phyloP scores from a whole-genome alignment of 2,329 filamentous ascomycete species.

The Pyricularia sp. region DNA sequence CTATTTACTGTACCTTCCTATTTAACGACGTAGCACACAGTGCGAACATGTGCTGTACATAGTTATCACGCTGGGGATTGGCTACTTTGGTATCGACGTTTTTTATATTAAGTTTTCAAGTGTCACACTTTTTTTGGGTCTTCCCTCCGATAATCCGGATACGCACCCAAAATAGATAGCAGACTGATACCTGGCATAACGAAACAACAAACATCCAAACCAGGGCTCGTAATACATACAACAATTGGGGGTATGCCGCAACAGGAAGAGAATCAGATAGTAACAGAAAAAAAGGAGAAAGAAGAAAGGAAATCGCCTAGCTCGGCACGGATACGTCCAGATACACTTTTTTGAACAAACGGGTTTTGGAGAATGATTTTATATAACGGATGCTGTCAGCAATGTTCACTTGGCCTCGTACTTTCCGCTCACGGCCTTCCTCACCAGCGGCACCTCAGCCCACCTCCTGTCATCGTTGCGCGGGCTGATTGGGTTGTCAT shows the following conservation, averaged over 20 bases:
- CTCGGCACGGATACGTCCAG: background rate
- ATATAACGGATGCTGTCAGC: background rate
- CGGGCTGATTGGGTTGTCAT: conserved; percentile 30
- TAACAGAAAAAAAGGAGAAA: no score
- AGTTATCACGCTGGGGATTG: no score
- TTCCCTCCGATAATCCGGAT: background rate
- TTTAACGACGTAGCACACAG: no score
- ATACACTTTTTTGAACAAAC: background rate
- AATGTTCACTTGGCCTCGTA: conserved; percentile 48
- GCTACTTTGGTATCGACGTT: background rate
- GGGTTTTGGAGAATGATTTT: background rate
- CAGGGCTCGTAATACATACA: background rate
- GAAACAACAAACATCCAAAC: background rate
- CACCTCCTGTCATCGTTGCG: conserved; percentile 33
- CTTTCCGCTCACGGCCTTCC: conserved; percentile 65
- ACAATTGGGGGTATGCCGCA: background rate
- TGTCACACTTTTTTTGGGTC: background rate
- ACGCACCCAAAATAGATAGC: background rate
- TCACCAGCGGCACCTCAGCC: conserved; percentile 55
- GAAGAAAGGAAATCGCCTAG: background rate
- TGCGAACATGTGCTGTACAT: no score
- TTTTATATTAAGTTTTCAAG: background rate
- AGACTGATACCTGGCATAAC: background rate
- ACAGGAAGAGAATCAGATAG: background rate
- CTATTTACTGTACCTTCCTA: no score